These are phyloP conservation scores for Buddleja alternifolia DNA, from an alignment of 257 asterid species.

Conservation along the genomic window DNA sequence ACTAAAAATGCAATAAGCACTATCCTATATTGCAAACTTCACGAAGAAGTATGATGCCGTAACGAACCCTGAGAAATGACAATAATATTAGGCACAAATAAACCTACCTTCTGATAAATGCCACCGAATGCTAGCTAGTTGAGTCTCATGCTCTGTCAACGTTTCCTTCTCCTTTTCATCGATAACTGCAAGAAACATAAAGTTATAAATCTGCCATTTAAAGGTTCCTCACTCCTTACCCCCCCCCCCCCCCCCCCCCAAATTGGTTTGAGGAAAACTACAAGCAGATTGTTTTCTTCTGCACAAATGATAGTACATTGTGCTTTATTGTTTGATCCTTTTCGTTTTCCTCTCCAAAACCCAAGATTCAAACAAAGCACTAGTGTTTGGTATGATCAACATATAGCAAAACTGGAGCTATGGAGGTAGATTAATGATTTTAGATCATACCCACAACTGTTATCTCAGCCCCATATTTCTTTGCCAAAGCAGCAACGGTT, in stretches of 20 bases:
- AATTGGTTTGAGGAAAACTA: too few species aligned
- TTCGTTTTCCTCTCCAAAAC: too few species aligned
- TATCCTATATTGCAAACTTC: too few species aligned
- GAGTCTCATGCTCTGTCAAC: conserved; percentile 80
- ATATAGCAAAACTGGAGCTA: neutral
- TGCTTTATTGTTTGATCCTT: too few species aligned
- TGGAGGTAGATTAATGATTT: neutral
- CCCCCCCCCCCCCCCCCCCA: conserved; percentile 12
- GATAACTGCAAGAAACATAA: conserved; percentile 66
- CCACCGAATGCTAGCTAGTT: conserved; percentile 88
- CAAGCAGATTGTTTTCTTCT: too few species aligned
- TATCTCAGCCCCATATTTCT: conserved; percentile 95
- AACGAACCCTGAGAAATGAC: neutral
- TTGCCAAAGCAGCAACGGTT: conserved; percentile 91
- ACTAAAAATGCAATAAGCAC: too few species aligned
- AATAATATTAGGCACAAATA: too few species aligned
- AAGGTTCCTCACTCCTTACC: neutral
- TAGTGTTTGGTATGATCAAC: neutral
- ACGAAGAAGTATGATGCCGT: neutral
- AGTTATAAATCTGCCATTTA: conserved; percentile 33
- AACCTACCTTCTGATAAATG: conserved; percentile 88
- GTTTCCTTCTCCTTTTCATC: conserved; percentile 85
- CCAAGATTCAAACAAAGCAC: too few species aligned
- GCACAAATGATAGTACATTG: too few species aligned
- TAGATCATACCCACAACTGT: conserved; percentile 77